Evolutionary conservation across 2,329 filamentous ascomycete genomes (phyloP).

Genomic region (Monilinia fructicola): DNA sequence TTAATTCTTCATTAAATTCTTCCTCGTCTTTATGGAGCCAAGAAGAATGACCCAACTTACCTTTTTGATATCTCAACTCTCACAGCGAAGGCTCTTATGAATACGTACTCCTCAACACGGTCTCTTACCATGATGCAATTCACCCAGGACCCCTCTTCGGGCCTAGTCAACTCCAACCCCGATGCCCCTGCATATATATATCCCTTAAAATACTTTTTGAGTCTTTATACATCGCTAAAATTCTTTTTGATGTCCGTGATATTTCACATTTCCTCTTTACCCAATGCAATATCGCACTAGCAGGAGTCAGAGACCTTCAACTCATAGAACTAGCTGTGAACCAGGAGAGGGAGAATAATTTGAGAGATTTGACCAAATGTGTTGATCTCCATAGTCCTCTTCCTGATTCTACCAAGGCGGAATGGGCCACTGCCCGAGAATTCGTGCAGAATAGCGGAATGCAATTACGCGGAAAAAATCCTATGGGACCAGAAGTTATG

Average conservation of each 20-base stretch:
- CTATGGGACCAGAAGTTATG: neutral
- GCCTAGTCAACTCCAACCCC: neutral
- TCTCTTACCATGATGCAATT: slow-evolving; percentile 1
- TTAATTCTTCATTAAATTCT: neutral
- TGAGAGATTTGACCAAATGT: slow-evolving; percentile 45
- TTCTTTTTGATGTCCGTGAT: slow-evolving; percentile 59
- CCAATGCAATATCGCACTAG: slow-evolving; percentile 46
- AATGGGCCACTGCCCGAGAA: neutral
- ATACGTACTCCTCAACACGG: neutral
- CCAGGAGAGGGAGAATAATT: slow-evolving; percentile 25
- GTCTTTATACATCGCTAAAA: slow-evolving; percentile 46
- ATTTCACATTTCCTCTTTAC: slow-evolving; percentile 56
- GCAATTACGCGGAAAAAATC: neutral
- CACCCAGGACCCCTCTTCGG: neutral
- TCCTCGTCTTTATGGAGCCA: neutral
- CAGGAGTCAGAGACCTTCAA: slow-evolving; percentile 53
- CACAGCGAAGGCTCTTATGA: neutral
- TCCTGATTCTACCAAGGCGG: neutral
- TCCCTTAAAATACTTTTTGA: slow-evolving; percentile 44
- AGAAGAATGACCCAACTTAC: neutral
- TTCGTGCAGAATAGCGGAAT: neutral
- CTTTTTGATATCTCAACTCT: neutral
- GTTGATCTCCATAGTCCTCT: slow-evolving; percentile 29
- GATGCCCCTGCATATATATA: neutral
- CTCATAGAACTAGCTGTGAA: slow-evolving; percentile 52